phyloP scores from a whole-genome alignment of 1,284 basidiomycete species.

The Gymnopus androsaceus region DNA sequence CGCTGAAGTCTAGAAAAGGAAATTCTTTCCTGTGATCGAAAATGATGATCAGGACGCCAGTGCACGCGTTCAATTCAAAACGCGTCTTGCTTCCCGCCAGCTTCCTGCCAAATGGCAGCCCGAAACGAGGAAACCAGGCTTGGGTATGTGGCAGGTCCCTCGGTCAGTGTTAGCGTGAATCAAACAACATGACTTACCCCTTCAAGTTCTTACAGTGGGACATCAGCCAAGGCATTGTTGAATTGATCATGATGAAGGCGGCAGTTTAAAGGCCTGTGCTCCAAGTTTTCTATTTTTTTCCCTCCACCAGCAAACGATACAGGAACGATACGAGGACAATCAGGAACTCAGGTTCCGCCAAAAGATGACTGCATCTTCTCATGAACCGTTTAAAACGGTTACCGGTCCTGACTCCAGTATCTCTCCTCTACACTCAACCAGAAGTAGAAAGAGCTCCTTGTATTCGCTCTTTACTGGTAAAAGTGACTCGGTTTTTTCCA shows the following conservation, averaged over 20 bases:
- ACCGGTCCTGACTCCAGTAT: background rate
- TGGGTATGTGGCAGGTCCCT: too few species aligned
- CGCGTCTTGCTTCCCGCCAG: too few species aligned
- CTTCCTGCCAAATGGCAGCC: too few species aligned
- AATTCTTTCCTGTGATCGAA: too few species aligned
- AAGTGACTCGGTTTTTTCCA: background rate
- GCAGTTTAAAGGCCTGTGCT: background rate
- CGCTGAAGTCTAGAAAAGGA: too few species aligned
- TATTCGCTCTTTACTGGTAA: background rate
- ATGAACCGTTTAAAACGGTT: background rate
- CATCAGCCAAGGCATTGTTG: too few species aligned
- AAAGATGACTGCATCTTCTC: slow-evolving; percentile 3
- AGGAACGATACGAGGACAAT: background rate
- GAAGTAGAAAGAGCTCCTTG: background rate
- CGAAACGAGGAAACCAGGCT: too few species aligned
- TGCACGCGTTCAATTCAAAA: too few species aligned
- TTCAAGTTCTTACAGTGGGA: too few species aligned
- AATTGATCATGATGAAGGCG: background rate
- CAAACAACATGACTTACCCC: too few species aligned
- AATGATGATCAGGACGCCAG: too few species aligned
- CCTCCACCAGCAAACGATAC: background rate
- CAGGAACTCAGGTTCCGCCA: background rate
- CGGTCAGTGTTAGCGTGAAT: too few species aligned
- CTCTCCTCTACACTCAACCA: background rate
- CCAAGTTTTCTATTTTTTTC: background rate